These are phyloP conservation scores for Naganishia friedmannii DNA, from an alignment of 768 basidiomycete species.

Conservation along the genomic window DNA sequence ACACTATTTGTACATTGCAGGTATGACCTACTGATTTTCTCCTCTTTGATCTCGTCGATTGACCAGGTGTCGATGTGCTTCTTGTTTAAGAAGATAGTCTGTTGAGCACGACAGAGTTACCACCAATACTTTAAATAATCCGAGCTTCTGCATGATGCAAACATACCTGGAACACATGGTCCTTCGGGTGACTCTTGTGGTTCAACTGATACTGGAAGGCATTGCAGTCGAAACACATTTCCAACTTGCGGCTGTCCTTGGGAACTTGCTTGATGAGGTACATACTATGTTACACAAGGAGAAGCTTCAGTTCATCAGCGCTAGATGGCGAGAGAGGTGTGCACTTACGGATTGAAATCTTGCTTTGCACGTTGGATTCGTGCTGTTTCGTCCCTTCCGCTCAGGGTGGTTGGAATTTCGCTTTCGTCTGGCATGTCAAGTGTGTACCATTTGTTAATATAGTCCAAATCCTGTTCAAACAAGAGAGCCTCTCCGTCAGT, in stretches of 20 bases:
- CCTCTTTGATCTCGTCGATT: constrained; percentile 52
- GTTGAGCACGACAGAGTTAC: not conserved
- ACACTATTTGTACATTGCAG: not conserved
- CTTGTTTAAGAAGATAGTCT: constrained; percentile 55
- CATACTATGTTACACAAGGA: constrained; percentile 41
- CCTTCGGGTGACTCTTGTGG: constrained; percentile 45
- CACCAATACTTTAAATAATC: not conserved
- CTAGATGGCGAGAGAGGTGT: not conserved
- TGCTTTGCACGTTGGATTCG: constrained; percentile 46
- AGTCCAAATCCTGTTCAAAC: constrained; percentile 47
- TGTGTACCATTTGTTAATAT: constrained; percentile 53
- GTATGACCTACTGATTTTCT: constrained; percentile 51
- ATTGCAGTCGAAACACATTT: constrained; percentile 53
- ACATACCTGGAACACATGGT: constrained; percentile 53
- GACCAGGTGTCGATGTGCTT: constrained; percentile 52
- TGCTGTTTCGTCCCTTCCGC: constrained; percentile 51
- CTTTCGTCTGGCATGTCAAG: constrained; percentile 46
- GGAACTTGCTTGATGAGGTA: constrained; percentile 53
- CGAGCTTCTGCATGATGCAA: not conserved
- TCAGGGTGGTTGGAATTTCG: constrained; percentile 44
- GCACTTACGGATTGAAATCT: constrained; percentile 52
- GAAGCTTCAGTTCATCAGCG: not conserved
- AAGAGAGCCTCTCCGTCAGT: not conserved
- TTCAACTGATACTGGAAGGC: constrained; percentile 51
- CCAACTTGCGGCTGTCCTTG: constrained; percentile 48